Percentiles rank a stretch among this genome's conserved stretches.
phyloP scores from a whole-genome alignment of 1,284 basidiomycete genomes.

The Erythrobasidium hasegawianum region DNA sequence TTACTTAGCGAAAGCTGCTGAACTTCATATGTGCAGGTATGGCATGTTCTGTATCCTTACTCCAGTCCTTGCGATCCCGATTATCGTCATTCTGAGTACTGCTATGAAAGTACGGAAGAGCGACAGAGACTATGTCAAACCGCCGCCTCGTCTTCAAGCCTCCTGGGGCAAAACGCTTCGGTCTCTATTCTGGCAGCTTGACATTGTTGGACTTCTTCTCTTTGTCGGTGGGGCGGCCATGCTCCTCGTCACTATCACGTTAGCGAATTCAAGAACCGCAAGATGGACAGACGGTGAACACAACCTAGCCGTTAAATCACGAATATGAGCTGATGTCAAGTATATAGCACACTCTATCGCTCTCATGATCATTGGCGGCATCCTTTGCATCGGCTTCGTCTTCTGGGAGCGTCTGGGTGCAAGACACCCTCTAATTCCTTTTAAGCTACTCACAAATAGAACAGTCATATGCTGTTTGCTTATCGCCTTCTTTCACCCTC shows the following conservation, averaged over 20 bases:
- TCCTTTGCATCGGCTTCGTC: slow-evolving; percentile 42
- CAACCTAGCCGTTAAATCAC: no score
- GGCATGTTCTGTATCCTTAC: slow-evolving; percentile 48
- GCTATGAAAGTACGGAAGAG: slow-evolving; percentile 35
- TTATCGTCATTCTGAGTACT: slow-evolving; percentile 45
- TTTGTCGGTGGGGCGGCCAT: slow-evolving; percentile 48
- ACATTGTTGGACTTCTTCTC: slow-evolving; percentile 48
- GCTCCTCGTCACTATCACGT: slow-evolving; percentile 49
- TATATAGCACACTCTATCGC: slow-evolving; percentile 49
- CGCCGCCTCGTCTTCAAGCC: not conserved
- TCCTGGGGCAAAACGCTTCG: slow-evolving; percentile 33
- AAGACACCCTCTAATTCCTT: slow-evolving; percentile 48
- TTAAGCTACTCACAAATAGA: slow-evolving; percentile 46
- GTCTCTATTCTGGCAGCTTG: slow-evolving; percentile 47
- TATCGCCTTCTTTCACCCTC: slow-evolving; percentile 48
- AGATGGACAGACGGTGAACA: slow-evolving; percentile 45
- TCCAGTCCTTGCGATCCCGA: slow-evolving; percentile 45
- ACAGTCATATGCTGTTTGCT: slow-evolving; percentile 47
- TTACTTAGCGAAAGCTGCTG: no score
- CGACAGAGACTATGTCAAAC: slow-evolving; percentile 32
- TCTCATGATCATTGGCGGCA: slow-evolving; percentile 46
- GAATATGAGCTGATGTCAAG: no score
- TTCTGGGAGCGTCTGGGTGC: slow-evolving; percentile 47
- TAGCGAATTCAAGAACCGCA: slow-evolving; percentile 47
- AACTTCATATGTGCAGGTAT: no score